Evolutionary conservation across 495 filamentous ascomycete species (phyloP).

Genomic region (Bombardia bombarda): DNA sequence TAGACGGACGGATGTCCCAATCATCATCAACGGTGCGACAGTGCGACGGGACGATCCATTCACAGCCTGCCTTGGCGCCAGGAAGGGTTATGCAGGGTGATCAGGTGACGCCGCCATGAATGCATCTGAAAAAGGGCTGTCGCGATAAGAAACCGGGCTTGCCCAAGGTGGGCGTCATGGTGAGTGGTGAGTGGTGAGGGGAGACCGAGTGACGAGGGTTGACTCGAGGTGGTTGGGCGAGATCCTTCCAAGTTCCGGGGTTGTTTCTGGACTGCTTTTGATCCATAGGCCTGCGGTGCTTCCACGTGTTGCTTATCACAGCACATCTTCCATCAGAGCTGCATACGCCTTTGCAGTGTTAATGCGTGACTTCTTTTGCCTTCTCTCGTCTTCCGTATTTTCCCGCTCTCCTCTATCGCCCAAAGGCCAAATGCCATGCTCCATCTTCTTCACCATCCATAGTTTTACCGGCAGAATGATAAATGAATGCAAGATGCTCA

Average conservation of each 20-base stretch:
- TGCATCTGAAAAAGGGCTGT: not conserved
- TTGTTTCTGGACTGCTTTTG: too few relatives aligned
- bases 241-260: not conserved
- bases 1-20: too few relatives aligned
- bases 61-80: conserved; percentile 7
- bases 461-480: conserved; percentile 3
- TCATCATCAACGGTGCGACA: too few relatives aligned
- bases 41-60: conserved; percentile 12
- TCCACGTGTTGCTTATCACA: conserved; percentile 2
- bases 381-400: not conserved
- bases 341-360: not conserved
- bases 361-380: not conserved
- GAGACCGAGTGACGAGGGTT: too few relatives aligned
- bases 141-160: conserved; percentile 5
- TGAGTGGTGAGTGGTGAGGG: too few relatives aligned
- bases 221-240: not conserved
- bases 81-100: conserved; percentile 17
- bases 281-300: not conserved
- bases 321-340: not conserved
- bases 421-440: not conserved
- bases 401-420: not conserved
- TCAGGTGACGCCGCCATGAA: conserved; percentile 21
- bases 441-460: conserved; percentile 5
- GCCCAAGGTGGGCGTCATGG: too few relatives aligned
- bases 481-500: conserved; percentile 20